Conservation (phyloP, 192 early-diverging fungal species). For the Thoreauomyces humboldtii region DNA sequence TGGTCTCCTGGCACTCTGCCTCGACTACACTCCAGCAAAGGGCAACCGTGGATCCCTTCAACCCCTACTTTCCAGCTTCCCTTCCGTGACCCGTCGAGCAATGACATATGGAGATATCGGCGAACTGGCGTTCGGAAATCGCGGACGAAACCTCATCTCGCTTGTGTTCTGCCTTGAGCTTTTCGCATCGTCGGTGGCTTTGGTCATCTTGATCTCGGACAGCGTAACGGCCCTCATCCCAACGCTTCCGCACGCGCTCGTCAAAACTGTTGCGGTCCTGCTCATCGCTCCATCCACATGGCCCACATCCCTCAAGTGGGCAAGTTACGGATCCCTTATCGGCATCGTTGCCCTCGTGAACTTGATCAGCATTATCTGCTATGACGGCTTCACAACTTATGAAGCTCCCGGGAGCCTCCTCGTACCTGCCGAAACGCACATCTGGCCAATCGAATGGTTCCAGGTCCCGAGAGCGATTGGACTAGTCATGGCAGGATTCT, state of each 20-base stretch:
- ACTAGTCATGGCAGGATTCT: slow-evolving; percentile 56
- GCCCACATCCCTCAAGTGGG: slow-evolving; percentile 43
- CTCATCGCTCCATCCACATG: slow-evolving; percentile 56
- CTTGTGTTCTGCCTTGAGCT: slow-evolving; percentile 49
- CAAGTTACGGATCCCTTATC: slow-evolving; percentile 54
- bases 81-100: not conserved
- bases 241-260: slow-evolving; percentile 14
- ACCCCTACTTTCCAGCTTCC: not conserved
- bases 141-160: slow-evolving; percentile 38
- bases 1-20: slow-evolving; percentile 9
- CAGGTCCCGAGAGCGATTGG: slow-evolving; percentile 54
- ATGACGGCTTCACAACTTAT: slow-evolving; percentile 53
- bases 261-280: slow-evolving; percentile 48
- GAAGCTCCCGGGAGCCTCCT: slow-evolving; percentile 55
- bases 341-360: slow-evolving; percentile 54
- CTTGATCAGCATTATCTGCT: slow-evolving; percentile 54
- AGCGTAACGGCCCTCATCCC: slow-evolving; percentile 35
- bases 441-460: slow-evolving; percentile 48
- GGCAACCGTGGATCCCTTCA: not conserved
- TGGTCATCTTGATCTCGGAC: slow-evolving; percentile 45
- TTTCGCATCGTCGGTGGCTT: slow-evolving; percentile 38
- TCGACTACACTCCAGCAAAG: slow-evolving; percentile 17
- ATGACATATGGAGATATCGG: slow-evolving; percentile 35
- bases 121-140: slow-evolving; percentile 44
- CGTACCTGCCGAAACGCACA: slow-evolving; percentile 48